These are phyloP conservation scores for Colletotrichum lupini DNA, from an alignment of 2,329 filamentous ascomycete species.

Conservation along the genomic window DNA sequence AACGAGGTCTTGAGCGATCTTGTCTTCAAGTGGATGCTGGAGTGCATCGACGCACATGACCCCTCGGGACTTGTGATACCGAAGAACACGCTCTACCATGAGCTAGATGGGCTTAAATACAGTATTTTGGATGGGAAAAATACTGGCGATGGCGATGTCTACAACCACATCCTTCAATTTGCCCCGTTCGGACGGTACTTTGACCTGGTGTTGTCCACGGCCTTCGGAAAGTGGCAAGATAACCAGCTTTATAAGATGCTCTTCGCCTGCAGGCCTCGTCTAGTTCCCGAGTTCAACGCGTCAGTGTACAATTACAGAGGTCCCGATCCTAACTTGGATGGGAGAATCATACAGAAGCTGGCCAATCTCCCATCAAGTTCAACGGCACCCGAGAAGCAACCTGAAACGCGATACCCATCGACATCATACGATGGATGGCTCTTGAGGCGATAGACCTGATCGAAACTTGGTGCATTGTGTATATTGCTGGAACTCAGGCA, in stretches of 20 bases:
- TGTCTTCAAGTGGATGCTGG: conserved; percentile 38
- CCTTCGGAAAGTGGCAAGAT: conserved; percentile 15
- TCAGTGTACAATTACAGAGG: conserved; percentile 27
- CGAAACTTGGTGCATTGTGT: background rate
- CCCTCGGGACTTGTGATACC: conserved; percentile 28
- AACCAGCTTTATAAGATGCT: conserved; percentile 20
- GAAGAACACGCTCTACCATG: background rate
- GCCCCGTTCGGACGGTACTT: conserved; percentile 12
- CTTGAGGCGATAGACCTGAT: background rate
- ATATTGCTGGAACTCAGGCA: too few species aligned
- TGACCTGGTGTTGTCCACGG: background rate
- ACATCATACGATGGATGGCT: conserved; percentile 15
- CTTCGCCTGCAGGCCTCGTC: conserved; percentile 13
- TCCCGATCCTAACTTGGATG: conserved; percentile 20
- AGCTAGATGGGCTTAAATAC: conserved; percentile 14
- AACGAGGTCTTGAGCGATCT: conserved; percentile 39
- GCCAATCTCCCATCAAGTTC: conserved; percentile 13
- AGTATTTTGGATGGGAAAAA: background rate
- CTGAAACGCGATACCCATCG: conserved; percentile 8
- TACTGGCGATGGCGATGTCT: conserved; percentile 22
- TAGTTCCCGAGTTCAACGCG: background rate
- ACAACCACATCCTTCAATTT: conserved; percentile 7
- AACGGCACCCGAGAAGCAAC: background rate
- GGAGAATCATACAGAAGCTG: conserved; percentile 16
- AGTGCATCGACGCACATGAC: conserved; percentile 29